Evolutionary conservation across 257 asterid genomes (phyloP), one percentile per base, ranked within the genome.

Genomic region (Rehmannia glutinosa): DNA sequence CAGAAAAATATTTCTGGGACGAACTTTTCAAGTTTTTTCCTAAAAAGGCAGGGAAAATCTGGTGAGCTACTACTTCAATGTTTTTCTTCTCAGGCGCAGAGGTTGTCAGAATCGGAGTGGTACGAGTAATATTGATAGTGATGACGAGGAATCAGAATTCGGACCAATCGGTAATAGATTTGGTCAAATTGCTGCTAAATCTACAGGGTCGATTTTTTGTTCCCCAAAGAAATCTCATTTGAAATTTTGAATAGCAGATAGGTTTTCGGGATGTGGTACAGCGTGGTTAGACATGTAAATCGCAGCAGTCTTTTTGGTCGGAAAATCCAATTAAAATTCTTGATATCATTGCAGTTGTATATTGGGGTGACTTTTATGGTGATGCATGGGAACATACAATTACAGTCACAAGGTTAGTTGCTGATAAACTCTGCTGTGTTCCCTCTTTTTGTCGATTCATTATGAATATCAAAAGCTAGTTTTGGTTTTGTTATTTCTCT

Each of bases 11-110:
- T 33, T 83, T 75, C 11, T 87, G 90, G 95, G 77, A 73, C 17
- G 88, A 83, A 43, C 81, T 85, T 23, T 81, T 85, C 75, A 80
- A 70, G 71, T 2, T 17, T 11, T 83, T 87, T 16, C 78, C 82
- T 0, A 24, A 9, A 1, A 81, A 74, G 68, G 85, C 16, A 78
- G 90, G 57, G 87, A 72, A 51, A 72, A 83, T 12, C 69, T 87
- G 68, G 90, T 87, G 25, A 87, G 86, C 64, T 87, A 87, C 64
- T 85, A 87, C 74, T 87, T 75, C 75, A 85, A 87, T 2, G 92
- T 85, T 27, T 83, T 79, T 77, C 82, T 87, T 51, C 81, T 80
- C 13, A 71, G 80, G 64, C 84, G 86, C 39, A 77, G 96, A 69
- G 88, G 75, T 49, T 56, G 73, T 17, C 97, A 94, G 83, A 94